Evolutionary conservation across 306 rosid genomes (phyloP).

Genomic region (Oemleria cerasiformis): DNA sequence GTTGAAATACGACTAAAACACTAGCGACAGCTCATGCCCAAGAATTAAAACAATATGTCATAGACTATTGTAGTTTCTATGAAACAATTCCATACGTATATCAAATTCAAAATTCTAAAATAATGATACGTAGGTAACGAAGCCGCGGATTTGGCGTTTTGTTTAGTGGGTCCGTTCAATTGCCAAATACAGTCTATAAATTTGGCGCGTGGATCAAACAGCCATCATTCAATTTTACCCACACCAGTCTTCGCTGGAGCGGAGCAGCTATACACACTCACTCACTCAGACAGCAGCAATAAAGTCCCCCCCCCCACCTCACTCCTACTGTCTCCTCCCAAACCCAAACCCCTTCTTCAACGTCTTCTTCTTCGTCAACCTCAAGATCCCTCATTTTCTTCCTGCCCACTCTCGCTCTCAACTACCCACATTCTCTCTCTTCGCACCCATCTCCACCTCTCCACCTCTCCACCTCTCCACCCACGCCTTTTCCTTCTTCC

Average conservation of each 20-base stretch:
- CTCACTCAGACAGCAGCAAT: slow-evolving; percentile 32
- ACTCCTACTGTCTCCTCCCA: neutral
- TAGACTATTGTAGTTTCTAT: too few species aligned
- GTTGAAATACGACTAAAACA: too few species aligned
- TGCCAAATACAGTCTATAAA: neutral
- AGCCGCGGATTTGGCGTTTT: slow-evolving; percentile 28
- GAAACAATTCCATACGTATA: too few species aligned
- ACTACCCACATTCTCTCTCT: slow-evolving; percentile 20
- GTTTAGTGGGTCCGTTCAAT: neutral
- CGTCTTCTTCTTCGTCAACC: neutral
- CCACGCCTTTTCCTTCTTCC: neutral
- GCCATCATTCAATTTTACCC: slow-evolving; percentile 19
- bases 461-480: too few species aligned
- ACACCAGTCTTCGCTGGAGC: slow-evolving; percentile 29
- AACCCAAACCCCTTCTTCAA: neutral
- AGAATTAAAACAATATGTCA: too few species aligned
- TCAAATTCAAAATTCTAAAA: neutral
- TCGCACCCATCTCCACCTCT: neutral
- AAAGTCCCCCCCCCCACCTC: slow-evolving; percentile 28
- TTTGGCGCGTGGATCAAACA: slow-evolving; percentile 29
- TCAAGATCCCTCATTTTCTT: slow-evolving; percentile 13
- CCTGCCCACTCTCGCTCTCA: slow-evolving; percentile 15
- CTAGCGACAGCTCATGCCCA: too few species aligned
- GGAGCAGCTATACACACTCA: slow-evolving; percentile 2
- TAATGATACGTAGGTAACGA: slow-evolving; percentile 19